phyloP scores from a whole-genome alignment of 768 basidiomycete species.

The Gymnopilus junonius region DNA sequence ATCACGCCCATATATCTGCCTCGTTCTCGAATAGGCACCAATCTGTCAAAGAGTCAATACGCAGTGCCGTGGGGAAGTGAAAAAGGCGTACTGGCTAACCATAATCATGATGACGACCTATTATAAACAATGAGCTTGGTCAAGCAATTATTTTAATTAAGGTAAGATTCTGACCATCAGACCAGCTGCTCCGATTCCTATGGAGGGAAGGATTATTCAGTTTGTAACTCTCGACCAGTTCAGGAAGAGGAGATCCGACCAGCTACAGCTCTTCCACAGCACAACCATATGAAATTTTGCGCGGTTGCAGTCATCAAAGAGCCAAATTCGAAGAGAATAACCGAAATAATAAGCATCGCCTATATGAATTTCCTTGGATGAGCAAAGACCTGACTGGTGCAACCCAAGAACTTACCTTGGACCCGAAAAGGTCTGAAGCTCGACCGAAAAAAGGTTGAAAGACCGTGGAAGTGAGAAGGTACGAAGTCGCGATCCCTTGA shows the following conservation, averaged over 20 bases:
- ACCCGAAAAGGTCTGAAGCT: neutral
- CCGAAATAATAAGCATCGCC: neutral
- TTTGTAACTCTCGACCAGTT: too few relatives aligned
- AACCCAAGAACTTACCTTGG: neutral
- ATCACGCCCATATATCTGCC: neutral
- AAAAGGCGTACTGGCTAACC: neutral
- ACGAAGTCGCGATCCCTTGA: neutral
- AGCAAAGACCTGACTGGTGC: neutral
- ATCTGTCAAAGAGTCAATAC: neutral
- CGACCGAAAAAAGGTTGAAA: neutral
- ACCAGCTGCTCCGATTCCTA: neutral
- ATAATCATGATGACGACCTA: neutral
- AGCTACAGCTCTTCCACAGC: neutral
- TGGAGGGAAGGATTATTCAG: neutral
- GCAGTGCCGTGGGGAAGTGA: neutral
- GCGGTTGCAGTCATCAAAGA: neutral
- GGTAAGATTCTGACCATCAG: neutral
- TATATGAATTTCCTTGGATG: neutral
- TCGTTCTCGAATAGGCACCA: neutral
- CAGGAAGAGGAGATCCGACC: neutral
- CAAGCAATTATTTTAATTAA: neutral
- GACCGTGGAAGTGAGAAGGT: neutral
- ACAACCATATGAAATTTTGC: neutral
- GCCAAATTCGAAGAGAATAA: neutral
- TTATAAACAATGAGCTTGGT: neutral